A percentile compares a stretch with the other conserved stretches of the same genome.
Conservation (phyloP, 257 asterid genomes). For the Dorcoceras hygrometricum region DNA sequence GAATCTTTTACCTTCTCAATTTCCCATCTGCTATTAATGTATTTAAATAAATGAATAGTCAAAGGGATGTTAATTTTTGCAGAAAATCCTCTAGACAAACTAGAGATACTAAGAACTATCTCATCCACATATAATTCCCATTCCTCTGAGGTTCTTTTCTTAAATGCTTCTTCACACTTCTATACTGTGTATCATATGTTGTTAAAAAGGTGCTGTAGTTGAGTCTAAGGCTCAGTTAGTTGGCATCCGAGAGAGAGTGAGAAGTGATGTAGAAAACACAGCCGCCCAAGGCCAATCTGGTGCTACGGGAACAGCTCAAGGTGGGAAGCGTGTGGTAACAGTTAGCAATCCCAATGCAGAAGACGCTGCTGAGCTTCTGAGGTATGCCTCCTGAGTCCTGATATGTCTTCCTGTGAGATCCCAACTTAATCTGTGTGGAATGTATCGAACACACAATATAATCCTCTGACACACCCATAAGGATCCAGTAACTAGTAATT, state of each 20-base stretch:
- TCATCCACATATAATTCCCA: neutral
- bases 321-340: conserved; percentile 56
- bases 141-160: neutral
- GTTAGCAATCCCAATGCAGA: conserved; percentile 65
- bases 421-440: neutral
- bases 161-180: neutral
- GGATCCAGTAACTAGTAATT: too few relatives aligned
- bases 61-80: neutral
- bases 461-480: neutral
- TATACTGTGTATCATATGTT: neutral
- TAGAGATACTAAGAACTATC: neutral
- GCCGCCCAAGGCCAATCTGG: conserved; percentile 33
- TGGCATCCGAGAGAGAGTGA: conserved; percentile 91
- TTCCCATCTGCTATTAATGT: neutral
- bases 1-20: neutral
- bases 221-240: conserved; percentile 80
- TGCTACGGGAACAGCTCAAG: conserved; percentile 39
- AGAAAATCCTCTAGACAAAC: neutral
- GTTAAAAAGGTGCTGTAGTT: conserved; percentile 62
- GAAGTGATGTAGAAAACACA: conserved; percentile 69
- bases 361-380: conserved; percentile 85
- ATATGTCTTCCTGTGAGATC: conserved; percentile 10
- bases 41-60: neutral
- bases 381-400: conserved; percentile 41
- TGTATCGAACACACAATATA: conserved; percentile 22